Evolutionary conservation across 2,329 filamentous ascomycete genomes (phyloP), one percentile per base, ranked within the genome.

Genomic region (Colletotrichum sp.): DNA sequence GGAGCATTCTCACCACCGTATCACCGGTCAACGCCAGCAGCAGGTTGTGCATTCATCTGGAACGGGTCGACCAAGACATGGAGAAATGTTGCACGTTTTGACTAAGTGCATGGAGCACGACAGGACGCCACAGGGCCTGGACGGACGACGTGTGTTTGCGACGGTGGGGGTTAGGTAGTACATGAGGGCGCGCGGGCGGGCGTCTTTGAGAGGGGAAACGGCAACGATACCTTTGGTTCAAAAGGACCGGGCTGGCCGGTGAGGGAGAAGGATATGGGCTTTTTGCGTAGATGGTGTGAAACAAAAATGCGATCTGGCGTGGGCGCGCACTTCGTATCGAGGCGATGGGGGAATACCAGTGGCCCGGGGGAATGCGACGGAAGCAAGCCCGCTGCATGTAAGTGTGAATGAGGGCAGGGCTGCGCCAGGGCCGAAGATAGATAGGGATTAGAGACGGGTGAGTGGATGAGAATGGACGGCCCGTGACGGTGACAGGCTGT

Each of bases 291-390:
- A 44, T 60, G 71, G 36, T 49, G 71, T 74, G 71, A 74, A 66
- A 66, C 62, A 66, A 21, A 21, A 21, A 32, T 18, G 72, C 68
- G 68, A 59, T 71, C 69, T 75, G 49, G 68, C 62, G 59, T 65
- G 69, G 18, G 24, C 15, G 62, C 34, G 49, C 49, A 30, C 15
- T 65, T 75, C 68, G 72, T 75, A 71, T 75, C 62, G 24, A 66
- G 26, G 30, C 16, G 21, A 26, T 26, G 26, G 15, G 12, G 8
- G 49, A 30, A 67, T 52, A n/a, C 72, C 68, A 44, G 62, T 75
- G 72, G 69, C 55, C 30, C 62, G 62, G 72, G 72, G 72, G 72
- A 72, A 55, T 5, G 39, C 36, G 28, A 62, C 69, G 72, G 72
- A 75, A 72, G 72, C 72, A 66, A 59, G 68, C 67, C 15, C 32